Conservation (phyloP, 1,284 basidiomycete genomes). For the Boletus albobrunnescens region DNA sequence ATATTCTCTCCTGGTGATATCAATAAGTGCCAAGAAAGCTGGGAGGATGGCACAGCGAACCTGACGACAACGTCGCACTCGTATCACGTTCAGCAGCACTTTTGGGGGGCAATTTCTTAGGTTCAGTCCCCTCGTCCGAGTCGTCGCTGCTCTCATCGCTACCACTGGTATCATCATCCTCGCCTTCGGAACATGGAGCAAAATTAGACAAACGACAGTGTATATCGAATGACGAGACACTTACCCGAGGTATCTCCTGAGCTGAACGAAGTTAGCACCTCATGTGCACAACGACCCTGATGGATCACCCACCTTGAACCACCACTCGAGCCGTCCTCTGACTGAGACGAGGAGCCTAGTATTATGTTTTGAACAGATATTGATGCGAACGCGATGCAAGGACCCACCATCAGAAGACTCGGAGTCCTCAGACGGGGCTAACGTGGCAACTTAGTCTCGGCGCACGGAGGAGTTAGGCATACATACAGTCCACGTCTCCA, state of each 20-base stretch:
- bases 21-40: slow-evolving; percentile 8
- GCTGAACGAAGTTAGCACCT: slow-evolving; percentile 10
- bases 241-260: slow-evolving; percentile 34
- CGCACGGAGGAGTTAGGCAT: slow-evolving; percentile 1
- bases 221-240: neutral
- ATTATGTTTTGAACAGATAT: neutral
- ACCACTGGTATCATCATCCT: slow-evolving; percentile 12
- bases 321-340: slow-evolving; percentile 30
- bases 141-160: slow-evolving; percentile 9
- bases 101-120: slow-evolving; percentile 11
- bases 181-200: slow-evolving; percentile 22
- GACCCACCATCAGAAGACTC: slow-evolving; percentile 25
- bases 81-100: slow-evolving; percentile 26
- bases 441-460: slow-evolving; percentile 13
- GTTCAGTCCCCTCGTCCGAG: neutral
- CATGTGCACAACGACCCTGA: slow-evolving; percentile 22
- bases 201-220: neutral
- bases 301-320: slow-evolving; percentile 14
- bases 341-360: slow-evolving; percentile 32
- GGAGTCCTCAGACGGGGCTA: slow-evolving; percentile 24
- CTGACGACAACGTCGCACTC: slow-evolving; percentile 33
- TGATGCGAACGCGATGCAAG: neutral
- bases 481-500: slow-evolving; percentile 34
- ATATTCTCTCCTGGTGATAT: slow-evolving; percentile 4
- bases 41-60: slow-evolving; percentile 13